Conservation (phyloP, 139 green algal genomes). For the Chlamydomonas eustigma region DNA sequence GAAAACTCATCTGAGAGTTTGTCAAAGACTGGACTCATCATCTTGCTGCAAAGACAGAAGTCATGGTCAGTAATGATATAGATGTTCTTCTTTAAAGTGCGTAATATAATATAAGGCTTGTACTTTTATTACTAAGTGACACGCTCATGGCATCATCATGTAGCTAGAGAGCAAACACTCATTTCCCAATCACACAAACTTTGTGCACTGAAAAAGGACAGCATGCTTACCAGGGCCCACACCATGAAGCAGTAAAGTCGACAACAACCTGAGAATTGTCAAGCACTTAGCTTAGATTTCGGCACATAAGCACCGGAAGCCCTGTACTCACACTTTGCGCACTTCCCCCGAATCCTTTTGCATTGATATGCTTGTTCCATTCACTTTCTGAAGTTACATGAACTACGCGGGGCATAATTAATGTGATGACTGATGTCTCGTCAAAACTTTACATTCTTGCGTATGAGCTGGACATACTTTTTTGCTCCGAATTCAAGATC, state of each 20-base stretch:
- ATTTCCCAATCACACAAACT: neutral
- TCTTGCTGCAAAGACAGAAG: slow-evolving; percentile 5
- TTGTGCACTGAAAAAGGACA: neutral
- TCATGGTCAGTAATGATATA: neutral
- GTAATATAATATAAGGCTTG: neutral
- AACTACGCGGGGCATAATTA: slow-evolving; percentile 1
- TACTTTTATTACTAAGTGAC: neutral
- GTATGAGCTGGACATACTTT: no score
- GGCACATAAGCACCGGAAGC: no score
- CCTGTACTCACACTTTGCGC: neutral
- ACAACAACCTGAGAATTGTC: neutral
- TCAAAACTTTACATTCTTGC: no score
- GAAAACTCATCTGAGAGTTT: neutral
- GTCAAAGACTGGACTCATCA: slow-evolving; percentile 6
- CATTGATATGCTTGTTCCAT: neutral
- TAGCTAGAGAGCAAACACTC: neutral
- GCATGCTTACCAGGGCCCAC: slow-evolving; percentile 5
- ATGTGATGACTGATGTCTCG: no score
- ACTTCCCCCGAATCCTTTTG: neutral
- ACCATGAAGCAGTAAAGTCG: slow-evolving; percentile 5
- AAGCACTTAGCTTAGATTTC: neutral
- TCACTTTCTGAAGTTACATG: slow-evolving; percentile 1
- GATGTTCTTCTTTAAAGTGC: neutral
- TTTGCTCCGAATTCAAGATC: no score
- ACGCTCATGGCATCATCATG: neutral